Conservation (phyloP, 176 grass and related monocot species). For the Panicum miliaceum region DNA sequence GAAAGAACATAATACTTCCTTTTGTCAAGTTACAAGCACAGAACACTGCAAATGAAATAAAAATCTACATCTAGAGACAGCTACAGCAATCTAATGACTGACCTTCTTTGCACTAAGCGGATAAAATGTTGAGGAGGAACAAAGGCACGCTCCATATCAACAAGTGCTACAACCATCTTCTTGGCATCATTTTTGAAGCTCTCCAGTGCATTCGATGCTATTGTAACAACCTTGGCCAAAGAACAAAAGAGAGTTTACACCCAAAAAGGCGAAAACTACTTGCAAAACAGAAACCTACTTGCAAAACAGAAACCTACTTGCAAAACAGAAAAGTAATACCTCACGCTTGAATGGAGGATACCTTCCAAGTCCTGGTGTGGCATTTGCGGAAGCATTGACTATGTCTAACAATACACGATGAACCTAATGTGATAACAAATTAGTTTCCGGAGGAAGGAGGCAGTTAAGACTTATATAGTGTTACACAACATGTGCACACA, state of each 20-base stretch:
- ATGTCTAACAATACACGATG: conserved; percentile 92
- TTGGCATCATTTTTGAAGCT: conserved; percentile 88
- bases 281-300: neutral
- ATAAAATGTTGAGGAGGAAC: conserved; percentile 97
- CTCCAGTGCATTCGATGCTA: conserved; percentile 85
- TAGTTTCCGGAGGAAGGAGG: conserved; percentile 29
- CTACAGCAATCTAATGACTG: conserved; percentile 32
- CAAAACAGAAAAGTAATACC: conserved; percentile 54
- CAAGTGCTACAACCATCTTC: conserved; percentile 96
- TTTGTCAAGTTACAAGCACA: conserved; percentile 4
- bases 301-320: conserved; percentile 9
- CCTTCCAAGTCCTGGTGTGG: conserved; percentile 87
- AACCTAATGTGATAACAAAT: conserved; percentile 60
- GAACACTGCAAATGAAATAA: conserved; percentile 24
- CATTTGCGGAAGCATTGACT: conserved; percentile 88
- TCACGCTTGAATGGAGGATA: conserved; percentile 97
- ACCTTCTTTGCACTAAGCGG: conserved; percentile 94
- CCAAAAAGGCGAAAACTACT: conserved; percentile 36
- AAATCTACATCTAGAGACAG: neutral
- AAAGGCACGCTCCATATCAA: conserved; percentile 97
- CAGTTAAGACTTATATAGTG: conserved; percentile 25
- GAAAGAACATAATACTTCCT: neutral
- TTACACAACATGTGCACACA: neutral
- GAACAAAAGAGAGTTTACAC: conserved; percentile 32
- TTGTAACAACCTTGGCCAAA: conserved; percentile 71